A percentile compares a stretch with the other conserved stretches of the same genome.
phyloP scores from a whole-genome alignment of 1,284 basidiomycete genomes.

The Porodaedalea pini region DNA sequence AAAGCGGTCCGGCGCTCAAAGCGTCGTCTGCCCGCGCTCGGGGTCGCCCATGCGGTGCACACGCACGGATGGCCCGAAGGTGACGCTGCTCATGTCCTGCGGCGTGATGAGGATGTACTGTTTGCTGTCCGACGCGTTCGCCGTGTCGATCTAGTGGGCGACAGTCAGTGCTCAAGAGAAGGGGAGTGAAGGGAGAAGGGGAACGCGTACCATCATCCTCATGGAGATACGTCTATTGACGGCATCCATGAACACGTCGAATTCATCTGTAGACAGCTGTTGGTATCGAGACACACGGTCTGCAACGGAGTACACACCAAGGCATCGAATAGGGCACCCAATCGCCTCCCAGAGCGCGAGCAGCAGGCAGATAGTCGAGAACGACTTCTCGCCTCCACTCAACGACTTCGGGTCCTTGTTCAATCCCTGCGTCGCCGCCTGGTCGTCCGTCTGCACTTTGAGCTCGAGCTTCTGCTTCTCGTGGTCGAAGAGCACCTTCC shows the following conservation, averaged over 20 bases:
- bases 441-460: conserved; percentile 78
- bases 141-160: conserved; percentile 70
- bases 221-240: conserved; percentile 89
- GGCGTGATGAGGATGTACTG: conserved; percentile 94
- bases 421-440: conserved; percentile 54
- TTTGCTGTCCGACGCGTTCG: conserved; percentile 77
- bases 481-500: conserved; percentile 86
- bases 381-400: conserved; percentile 95
- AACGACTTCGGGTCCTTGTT: conserved; percentile 82
- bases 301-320: conserved; percentile 54
- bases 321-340: conserved; percentile 88
- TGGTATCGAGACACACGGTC: background rate
- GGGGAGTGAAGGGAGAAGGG: background rate
- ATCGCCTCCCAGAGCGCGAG: conserved; percentile 95
- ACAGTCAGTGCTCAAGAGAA: conserved; percentile 5
- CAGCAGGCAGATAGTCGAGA: conserved; percentile 92
- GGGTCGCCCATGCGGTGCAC: conserved; percentile 82
- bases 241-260: conserved; percentile 95
- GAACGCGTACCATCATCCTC: conserved; percentile 77
- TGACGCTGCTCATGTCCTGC: conserved; percentile 73
- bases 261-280: conserved; percentile 69
- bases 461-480: conserved; percentile 60
- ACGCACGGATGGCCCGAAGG: conserved; percentile 57
- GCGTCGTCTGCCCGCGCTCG: conserved; percentile 59
- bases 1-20: conserved; percentile 26